phyloP scores from a whole-genome alignment of 495 filamentous ascomycete genomes.

The Podospora conica region DNA sequence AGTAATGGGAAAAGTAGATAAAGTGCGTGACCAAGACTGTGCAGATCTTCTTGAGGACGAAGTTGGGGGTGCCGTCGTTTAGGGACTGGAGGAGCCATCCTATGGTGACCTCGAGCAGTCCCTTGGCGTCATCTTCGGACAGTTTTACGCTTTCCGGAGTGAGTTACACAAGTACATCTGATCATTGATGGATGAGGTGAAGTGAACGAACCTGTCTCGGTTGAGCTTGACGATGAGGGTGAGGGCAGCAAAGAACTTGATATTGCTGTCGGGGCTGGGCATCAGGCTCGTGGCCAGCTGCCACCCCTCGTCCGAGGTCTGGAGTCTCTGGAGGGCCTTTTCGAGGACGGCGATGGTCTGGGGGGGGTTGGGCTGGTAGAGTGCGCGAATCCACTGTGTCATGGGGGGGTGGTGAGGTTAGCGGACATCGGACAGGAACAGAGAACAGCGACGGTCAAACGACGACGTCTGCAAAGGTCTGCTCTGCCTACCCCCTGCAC shows the following conservation, averaged over 20 bases:
- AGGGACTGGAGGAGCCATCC: constrained; percentile 59
- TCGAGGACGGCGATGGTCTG: constrained; percentile 62
- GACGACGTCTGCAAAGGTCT: no score
- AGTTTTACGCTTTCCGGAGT: constrained; percentile 48
- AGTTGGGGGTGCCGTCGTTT: constrained; percentile 48
- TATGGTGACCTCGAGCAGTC: constrained; percentile 65
- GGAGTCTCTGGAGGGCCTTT: constrained; percentile 66
- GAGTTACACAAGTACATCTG: background rate
- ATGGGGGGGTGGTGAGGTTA: background rate
- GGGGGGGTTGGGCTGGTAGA: constrained; percentile 65
- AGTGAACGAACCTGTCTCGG: constrained; percentile 55
- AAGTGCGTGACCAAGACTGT: constrained; percentile 76
- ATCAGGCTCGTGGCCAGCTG: constrained; percentile 71
- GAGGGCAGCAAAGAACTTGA: constrained; percentile 89
- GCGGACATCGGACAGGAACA: no score
- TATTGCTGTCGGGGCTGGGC: constrained; percentile 55
- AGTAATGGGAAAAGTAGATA: constrained; percentile 60
- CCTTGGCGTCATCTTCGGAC: constrained; percentile 51
- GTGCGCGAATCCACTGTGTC: constrained; percentile 48
- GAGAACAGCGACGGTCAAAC: no score
- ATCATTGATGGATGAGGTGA: background rate
- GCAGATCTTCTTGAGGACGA: constrained; percentile 79
- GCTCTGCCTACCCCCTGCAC: constrained; percentile 36
- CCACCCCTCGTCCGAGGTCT: constrained; percentile 77
- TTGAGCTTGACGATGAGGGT: constrained; percentile 93